Evolutionary conservation across 768 basidiomycete genomes (phyloP).

Genomic region (Ramaria rubella): DNA sequence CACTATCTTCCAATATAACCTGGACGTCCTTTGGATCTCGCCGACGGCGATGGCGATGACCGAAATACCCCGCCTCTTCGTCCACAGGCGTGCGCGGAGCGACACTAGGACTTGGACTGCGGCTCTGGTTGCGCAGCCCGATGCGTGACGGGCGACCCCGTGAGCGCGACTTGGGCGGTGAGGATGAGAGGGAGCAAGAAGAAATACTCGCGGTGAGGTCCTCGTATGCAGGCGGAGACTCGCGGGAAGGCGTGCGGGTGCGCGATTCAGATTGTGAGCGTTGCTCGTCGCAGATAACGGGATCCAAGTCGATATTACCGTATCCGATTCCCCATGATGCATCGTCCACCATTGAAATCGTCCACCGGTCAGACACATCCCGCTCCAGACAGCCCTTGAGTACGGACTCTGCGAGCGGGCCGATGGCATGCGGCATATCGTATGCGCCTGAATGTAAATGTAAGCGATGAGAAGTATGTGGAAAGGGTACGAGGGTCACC

Average conservation of each 20-base stretch:
- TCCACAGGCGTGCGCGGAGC: slow-evolving; percentile 6
- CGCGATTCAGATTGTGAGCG: not conserved
- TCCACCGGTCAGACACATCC: slow-evolving; percentile 61
- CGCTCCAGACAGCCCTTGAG: slow-evolving; percentile 75
- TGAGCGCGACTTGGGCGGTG: not conserved
- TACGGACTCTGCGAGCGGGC: slow-evolving; percentile 59
- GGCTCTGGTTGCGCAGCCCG: slow-evolving; percentile 6
- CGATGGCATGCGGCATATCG: slow-evolving; percentile 48
- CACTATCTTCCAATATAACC: not conserved
- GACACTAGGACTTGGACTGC: slow-evolving; percentile 3
- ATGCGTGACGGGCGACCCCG: not conserved
- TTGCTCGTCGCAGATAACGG: not conserved
- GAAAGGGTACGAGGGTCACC: slow-evolving; percentile 9
- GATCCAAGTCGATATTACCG: slow-evolving; percentile 28
- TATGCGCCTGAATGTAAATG: slow-evolving; percentile 46
- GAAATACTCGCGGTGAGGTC: not conserved
- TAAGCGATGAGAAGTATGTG: slow-evolving; percentile 3
- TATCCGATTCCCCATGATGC: slow-evolving; percentile 76
- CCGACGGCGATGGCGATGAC: not conserved
- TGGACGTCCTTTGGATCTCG: not conserved
- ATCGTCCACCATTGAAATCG: slow-evolving; percentile 72
- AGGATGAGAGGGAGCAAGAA: not conserved
- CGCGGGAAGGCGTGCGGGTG: not conserved
- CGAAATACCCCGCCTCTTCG: not conserved
- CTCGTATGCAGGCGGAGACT: not conserved